Evolutionary conservation across 257 asterid genomes (phyloP), one percentile per base, ranked within the genome.

Genomic region (Solanum corneliomulleri): DNA sequence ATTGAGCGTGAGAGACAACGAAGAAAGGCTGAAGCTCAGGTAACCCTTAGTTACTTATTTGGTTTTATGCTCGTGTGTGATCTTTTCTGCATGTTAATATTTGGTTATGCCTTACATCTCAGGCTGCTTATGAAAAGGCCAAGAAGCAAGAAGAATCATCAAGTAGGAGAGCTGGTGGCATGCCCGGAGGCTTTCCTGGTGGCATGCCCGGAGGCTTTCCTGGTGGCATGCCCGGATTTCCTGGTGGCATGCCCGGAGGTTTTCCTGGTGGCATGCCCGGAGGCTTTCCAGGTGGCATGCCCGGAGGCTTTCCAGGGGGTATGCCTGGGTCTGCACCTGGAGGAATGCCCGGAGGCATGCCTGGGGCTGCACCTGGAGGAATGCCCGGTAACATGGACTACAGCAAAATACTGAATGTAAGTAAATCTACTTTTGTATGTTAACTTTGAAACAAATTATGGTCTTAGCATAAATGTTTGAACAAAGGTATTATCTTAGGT

Each of bases 101-200:
- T 60, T 27, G 7, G 35, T 37, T 82, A 52, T 87, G 23, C 83
- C 20, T 31, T 69, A 56, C 85, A 29, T 82, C 31, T 81, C 83
- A 97, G 99, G 99, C 99, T 91, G 98, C 96, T 64, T 97, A 97
- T 92, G 98, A 96, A 86, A 94, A 92, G 94, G 97, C 97, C 76
- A 95, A 97, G 95, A 95, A 94, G 88, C 89, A 93, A 82, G 99
- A 97, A 85, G 93, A 95, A 89, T 92, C 98, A 35, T 94, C 99
- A 23, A 93, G 95, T 80, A 87, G 88, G 89, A 87, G 96, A 85
- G 75, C 94, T 49, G 98, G 96, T 35, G 93, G 93, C 1, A 83
- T 88, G 62, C 68, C 68, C 2, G 27, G 68, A 9, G 66, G 66
- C 0, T 58, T 58, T 3, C 68, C 68, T 58, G 27, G 68, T 20